Conservation (phyloP, 2,329 filamentous ascomycete species). For the Diplodia sapinea region DNA sequence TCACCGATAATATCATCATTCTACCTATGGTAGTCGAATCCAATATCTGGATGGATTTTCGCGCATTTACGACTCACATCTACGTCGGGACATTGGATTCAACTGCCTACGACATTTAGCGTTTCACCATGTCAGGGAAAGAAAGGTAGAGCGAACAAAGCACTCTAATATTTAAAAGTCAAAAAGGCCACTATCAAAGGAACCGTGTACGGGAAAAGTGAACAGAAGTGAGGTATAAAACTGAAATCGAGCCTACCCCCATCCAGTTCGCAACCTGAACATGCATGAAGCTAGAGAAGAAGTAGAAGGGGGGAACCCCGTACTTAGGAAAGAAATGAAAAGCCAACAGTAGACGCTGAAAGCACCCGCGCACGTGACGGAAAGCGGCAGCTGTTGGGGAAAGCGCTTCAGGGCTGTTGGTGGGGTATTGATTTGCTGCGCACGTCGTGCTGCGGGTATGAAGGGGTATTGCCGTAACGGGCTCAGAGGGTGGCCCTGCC, state of each 20-base stretch:
- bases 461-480: constrained; percentile 24
- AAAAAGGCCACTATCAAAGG: constrained; percentile 29
- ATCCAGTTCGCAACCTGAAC: constrained; percentile 7
- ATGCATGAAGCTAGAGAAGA: constrained; percentile 12
- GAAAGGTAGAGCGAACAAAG: constrained; percentile 3
- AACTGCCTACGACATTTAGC: too few species aligned
- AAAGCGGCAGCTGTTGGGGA: constrained; percentile 11
- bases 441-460: constrained; percentile 17
- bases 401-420: not conserved
- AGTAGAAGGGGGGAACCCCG: not conserved
- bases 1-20: too few species aligned
- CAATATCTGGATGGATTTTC: too few species aligned
- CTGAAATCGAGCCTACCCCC: constrained; percentile 5
- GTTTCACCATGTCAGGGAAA: not conserved
- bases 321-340: not conserved
- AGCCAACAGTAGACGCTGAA: constrained; percentile 13
- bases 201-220: constrained; percentile 4
- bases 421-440: constrained; percentile 23
- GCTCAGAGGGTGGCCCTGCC: constrained; percentile 3
- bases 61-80: too few species aligned
- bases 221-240: constrained; percentile 21
- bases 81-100: too few species aligned
- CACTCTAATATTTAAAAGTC: constrained; percentile 11
- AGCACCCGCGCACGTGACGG: constrained; percentile 15
- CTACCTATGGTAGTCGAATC: too few species aligned